A percentile compares a stretch with the other conserved stretches of the same genome.
phyloP scores from a whole-genome alignment of 768 basidiomycete genomes.

The Agaricus blazei region DNA sequence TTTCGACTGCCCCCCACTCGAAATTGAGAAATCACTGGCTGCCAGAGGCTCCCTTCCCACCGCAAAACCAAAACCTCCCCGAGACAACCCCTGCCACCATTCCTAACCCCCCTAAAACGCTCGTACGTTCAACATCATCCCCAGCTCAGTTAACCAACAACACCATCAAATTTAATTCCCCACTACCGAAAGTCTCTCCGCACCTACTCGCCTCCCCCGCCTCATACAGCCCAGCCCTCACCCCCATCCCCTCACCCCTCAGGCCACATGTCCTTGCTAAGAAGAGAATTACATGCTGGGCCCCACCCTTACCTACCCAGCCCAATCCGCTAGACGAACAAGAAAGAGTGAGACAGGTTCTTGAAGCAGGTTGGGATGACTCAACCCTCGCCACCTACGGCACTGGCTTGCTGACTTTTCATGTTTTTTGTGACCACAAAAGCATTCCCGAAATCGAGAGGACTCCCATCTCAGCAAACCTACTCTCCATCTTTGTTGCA shows the following conservation, averaged over 20 bases:
- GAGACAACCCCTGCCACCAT: not conserved
- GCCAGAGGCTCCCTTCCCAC: not conserved
- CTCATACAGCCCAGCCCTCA: constrained; percentile 17
- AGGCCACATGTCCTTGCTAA: constrained; percentile 21
- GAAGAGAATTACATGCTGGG: constrained; percentile 18
- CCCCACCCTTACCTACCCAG: not conserved
- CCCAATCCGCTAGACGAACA: not conserved
- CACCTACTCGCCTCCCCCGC: constrained; percentile 22
- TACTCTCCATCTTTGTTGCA: constrained; percentile 24
- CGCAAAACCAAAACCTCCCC: not conserved
- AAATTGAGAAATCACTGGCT: not conserved
- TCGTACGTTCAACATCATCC: too few relatives aligned
- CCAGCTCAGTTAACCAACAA: too few relatives aligned
- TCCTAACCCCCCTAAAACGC: too few relatives aligned
- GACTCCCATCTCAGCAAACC: constrained; percentile 14
- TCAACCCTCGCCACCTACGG: constrained; percentile 26
- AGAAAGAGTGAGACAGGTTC: not conserved
- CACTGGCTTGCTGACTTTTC: constrained; percentile 25
- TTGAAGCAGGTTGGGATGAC: constrained; percentile 14
- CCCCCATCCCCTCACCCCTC: constrained; percentile 14
- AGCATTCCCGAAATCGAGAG: constrained; percentile 21
- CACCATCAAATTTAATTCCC: not conserved
- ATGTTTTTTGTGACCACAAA: constrained; percentile 27
- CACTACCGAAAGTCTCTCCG: constrained; percentile 16
- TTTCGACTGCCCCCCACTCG: constrained; percentile 8